Conservation (phyloP, 2,329 filamentous ascomycete genomes). For the Sporothrix protearum region DNA sequence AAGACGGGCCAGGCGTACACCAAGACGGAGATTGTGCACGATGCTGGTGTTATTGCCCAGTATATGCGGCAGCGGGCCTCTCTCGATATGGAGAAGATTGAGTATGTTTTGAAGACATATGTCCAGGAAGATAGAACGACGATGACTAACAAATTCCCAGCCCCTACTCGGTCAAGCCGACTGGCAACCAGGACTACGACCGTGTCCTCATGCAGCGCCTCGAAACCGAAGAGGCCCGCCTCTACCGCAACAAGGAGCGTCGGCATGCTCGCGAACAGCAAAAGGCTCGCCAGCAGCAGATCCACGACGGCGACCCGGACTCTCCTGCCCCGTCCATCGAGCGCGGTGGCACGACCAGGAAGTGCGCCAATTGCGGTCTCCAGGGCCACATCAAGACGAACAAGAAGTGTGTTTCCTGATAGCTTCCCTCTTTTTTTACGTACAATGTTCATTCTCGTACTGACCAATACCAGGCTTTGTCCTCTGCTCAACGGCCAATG, state of each 20-base stretch:
- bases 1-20: slow-evolving; percentile 61
- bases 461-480: slow-evolving; percentile 57
- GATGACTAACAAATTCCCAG: slow-evolving; percentile 36
- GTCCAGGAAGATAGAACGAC: too few relatives aligned
- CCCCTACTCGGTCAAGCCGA: slow-evolving; percentile 58
- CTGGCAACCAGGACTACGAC: slow-evolving; percentile 64
- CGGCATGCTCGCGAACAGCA: slow-evolving; percentile 86
- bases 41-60: slow-evolving; percentile 81
- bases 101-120: slow-evolving; percentile 48
- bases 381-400: slow-evolving; percentile 99
- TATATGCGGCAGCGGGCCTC: slow-evolving; percentile 78
- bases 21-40: slow-evolving; percentile 65
- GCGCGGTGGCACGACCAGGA: slow-evolving; percentile 71
- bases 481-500: slow-evolving; percentile 81
- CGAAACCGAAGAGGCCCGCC: slow-evolving; percentile 68
- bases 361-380: slow-evolving; percentile 96
- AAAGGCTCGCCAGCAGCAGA: slow-evolving; percentile 60
- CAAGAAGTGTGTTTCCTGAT: slow-evolving; percentile 72
- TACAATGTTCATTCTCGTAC: slow-evolving; percentile 32
- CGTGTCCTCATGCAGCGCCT: slow-evolving; percentile 54
- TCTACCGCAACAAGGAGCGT: slow-evolving; percentile 88
- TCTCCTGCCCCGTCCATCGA: slow-evolving; percentile 51
- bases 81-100: slow-evolving; percentile 64
- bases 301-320: slow-evolving; percentile 43
- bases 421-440: slow-evolving; percentile 36